Evolutionary conservation across 805 yeast genomes (phyloP), one percentile per base, ranked within the genome.

Genomic region (Wickerhamiella lipophila): DNA sequence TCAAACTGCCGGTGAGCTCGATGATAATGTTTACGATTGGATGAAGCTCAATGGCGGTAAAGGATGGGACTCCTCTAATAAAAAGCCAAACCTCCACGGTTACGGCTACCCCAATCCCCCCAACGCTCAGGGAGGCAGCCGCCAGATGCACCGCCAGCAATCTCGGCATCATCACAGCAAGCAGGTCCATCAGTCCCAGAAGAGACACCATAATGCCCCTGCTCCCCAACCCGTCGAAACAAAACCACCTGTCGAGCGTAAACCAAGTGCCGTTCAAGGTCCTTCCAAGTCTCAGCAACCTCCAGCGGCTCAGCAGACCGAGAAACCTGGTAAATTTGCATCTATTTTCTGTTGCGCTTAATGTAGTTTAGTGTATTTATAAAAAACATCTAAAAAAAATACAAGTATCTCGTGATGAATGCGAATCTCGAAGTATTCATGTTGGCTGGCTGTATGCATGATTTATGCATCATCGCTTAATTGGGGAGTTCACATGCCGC

Each of bases 1-100:
- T 53, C 79, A 78, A 43, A 78, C 81, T 27, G 71, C 81, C 46
- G 83, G 79, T 42, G 84, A 79, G 53, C 65, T 65, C 32, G 82
- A 78, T 46, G 96, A 92, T 66, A 94, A 84, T 41, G 87, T 83
- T 60, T 92, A 87, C 67, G 98, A 92, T 69, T 92, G 98, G 98
- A 85, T 87, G 95, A 83, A 83, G 59, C 72, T 92, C 57, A 92
- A 92, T 64, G 85, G 83, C 50, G 97, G 97, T 52, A 43, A 30
- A 23, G 51, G 51, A 48, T 89, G 96, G 95, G 97, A 92, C 67
- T 76, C 84, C 16, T 77, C 82, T 54, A 87, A 87, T 67, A 87
- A 86, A 64, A 88, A 88, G 66, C 94, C 96, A 49, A 88, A 88
- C 61, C 69, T 88, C 54, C 96, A 88, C 65, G 97, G 97, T 39